Base-by-base conservation (phyloP, 2,329 filamentous ascomycete species). In the Apiospora hydei region DNA sequence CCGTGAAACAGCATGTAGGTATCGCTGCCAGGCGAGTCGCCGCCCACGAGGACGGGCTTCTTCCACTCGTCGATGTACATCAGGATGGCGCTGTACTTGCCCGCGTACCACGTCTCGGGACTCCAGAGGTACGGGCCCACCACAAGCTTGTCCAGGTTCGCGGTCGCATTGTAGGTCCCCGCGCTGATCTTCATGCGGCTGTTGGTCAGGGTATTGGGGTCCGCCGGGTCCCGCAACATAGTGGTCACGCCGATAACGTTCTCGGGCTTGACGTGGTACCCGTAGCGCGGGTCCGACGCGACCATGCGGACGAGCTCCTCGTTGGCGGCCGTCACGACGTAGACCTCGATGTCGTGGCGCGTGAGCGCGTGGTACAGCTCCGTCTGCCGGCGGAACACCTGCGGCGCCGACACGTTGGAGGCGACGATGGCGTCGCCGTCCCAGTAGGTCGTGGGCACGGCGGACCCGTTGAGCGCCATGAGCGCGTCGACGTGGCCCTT, bases 401-500 rank as follows among this genome's bases (percentile, higher is more conserved):
- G 78, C 43, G 84, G 84, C 3, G 81, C 80, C 26, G 51, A 77
- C 46, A 85, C 74, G 1, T 78, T 76, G 2, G 75, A 76, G 1
- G 77, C 24, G 0, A 79, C 78, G 14, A 82, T 71, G 5, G 77
- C 76, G 24, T 80, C 82, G 24, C 74, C 81, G 13, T 82, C 79
- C 64, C 76, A 83, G 5, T 77, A 80, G 6, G 76, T 80, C n/a
- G 79, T 78, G 6, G 78, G 11, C 5, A 41, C 73, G 5, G 85
- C 80, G 11, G 80, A 81, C 38, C 68, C 73, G 76, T 84, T 82
- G 71, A 83, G 80, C 0, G 83, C 81, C 78, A 87, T 84, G 72
- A 87, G 80, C 73, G 86, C 82, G 74, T 86, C 86, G 1, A 85
- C 82, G 74, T 84, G 84, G 72, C 81, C 82, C 77, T 84, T 85